phyloP scores from a whole-genome alignment of 1,139 yeast species.

The Yamadazyma diddensiae region DNA sequence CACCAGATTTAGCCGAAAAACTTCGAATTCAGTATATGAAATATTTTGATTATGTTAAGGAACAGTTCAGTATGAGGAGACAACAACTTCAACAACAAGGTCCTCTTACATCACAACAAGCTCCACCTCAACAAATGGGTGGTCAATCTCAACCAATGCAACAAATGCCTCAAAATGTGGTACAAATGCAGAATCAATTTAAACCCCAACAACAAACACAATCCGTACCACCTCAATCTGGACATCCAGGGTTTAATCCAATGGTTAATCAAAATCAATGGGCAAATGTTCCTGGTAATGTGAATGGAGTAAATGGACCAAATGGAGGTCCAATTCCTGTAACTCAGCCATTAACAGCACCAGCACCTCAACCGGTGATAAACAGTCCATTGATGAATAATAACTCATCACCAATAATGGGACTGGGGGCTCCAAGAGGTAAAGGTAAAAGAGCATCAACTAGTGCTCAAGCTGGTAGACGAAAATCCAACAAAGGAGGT shows the following conservation, averaged over 20 bases:
- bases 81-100: slow-evolving; percentile 28
- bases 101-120: slow-evolving; percentile 10
- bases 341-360: slow-evolving; percentile 8
- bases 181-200: slow-evolving; percentile 4
- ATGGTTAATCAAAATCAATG: slow-evolving; percentile 5
- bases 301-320: not conserved
- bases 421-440: slow-evolving; percentile 6
- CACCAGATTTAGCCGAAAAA: slow-evolving; percentile 67
- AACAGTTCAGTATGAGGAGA: slow-evolving; percentile 36
- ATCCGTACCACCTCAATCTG: no score
- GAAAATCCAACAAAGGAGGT: slow-evolving; percentile 29
- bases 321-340: slow-evolving; percentile 1
- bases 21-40: slow-evolving; percentile 69
- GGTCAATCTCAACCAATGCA: slow-evolving; percentile 14
- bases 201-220: slow-evolving; percentile 8
- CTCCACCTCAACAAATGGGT: slow-evolving; percentile 1
- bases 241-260: slow-evolving; percentile 8
- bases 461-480: slow-evolving; percentile 19
- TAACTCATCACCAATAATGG: slow-evolving; percentile 15
- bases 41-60: slow-evolving; percentile 70
- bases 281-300: not conserved
- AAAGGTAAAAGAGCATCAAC: slow-evolving; percentile 19
- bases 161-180: slow-evolving; percentile 6
- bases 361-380: slow-evolving; percentile 12
- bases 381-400: slow-evolving; percentile 13